Evolutionary conservation across 495 filamentous ascomycete genomes (phyloP).

Genomic region (Durotheca rogersii): DNA sequence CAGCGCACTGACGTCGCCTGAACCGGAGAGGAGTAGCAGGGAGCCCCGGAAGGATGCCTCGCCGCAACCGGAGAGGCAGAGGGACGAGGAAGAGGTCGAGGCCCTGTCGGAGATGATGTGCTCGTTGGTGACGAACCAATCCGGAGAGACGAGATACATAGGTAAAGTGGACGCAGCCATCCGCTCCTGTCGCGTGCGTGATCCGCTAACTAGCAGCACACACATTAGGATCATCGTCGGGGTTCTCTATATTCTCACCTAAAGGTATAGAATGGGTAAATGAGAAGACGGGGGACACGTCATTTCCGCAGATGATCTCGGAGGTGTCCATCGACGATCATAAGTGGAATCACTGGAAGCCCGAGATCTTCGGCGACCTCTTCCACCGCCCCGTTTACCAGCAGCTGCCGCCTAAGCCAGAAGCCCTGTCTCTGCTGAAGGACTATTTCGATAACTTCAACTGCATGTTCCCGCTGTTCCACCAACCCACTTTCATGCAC

Average conservation of each 20-base stretch:
- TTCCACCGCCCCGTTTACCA: conserved; percentile 84
- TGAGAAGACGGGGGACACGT: conserved; percentile 90
- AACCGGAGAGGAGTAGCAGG: conserved; percentile 56
- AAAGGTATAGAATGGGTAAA: conserved; percentile 99
- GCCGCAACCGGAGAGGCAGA: conserved; percentile 36
- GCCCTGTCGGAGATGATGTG: conserved; percentile 98
- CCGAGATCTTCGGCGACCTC: conserved; percentile 91
- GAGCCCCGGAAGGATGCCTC: conserved; percentile 31
- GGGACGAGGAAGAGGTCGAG: conserved; percentile 71
- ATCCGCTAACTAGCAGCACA: conserved; percentile 32
- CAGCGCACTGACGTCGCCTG: conserved; percentile 61
- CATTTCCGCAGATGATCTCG: conserved; percentile 95
- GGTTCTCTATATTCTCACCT: conserved; percentile 97
- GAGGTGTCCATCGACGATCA: conserved; percentile 77
- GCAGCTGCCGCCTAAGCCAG: conserved; percentile 75
- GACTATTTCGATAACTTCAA: conserved; percentile 99
- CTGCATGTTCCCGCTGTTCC: conserved; percentile 95
- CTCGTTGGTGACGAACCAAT: conserved; percentile 95
- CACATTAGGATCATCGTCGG: conserved; percentile 89
- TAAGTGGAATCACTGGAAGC: conserved; percentile 95
- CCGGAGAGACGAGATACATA: conserved; percentile 93
- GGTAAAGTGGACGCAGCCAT: conserved; percentile 53
- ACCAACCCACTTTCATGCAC: conserved; percentile 97
- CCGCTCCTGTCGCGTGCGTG: not conserved
- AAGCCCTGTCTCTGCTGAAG: conserved; percentile 78